A percentile compares a stretch with the other conserved stretches of the same genome.
Conservation (phyloP, 2,329 filamentous ascomycete genomes). For the Dactylellina sp. region DNA sequence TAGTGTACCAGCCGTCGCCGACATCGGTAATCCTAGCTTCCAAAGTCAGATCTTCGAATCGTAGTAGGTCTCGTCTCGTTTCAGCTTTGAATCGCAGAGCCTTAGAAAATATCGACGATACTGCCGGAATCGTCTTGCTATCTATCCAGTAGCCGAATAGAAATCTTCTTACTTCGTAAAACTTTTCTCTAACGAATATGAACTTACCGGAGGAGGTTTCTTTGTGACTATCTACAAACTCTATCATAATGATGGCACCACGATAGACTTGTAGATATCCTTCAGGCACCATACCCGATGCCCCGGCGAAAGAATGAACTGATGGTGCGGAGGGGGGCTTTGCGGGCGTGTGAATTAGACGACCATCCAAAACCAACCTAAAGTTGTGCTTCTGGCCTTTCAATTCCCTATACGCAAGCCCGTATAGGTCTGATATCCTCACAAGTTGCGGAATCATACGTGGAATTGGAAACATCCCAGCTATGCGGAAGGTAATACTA, state of each 20-base stretch:
- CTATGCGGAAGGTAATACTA: conserved; percentile 4
- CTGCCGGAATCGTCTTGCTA: not conserved
- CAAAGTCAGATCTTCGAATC: not conserved
- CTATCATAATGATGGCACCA: not conserved
- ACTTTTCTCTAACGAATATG: not conserved
- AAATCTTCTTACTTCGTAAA: not conserved
- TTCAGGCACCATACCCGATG: too few species aligned
- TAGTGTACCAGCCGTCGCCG: conserved; percentile 2
- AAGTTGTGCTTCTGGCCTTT: conserved; percentile 8
- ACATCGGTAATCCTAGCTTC: too few species aligned
- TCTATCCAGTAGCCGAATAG: conserved; percentile 13
- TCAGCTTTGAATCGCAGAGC: conserved; percentile 8
- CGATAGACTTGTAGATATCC: not conserved
- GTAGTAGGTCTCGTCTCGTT: not conserved
- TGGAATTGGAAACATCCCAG: not conserved
- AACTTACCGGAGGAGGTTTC: conserved; percentile 4
- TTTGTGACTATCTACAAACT: not conserved
- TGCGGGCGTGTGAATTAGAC: not conserved
- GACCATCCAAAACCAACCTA: conserved; percentile 1
- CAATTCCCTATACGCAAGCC: conserved; percentile 5
- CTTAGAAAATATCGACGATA: conserved; percentile 13
- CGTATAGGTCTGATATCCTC: conserved; percentile 6
- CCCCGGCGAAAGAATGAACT: not conserved
- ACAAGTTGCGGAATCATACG: not conserved
- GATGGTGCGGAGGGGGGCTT: too few species aligned